Percentiles rank a stretch among this genome's conserved stretches.
Conservation (phyloP, 257 asterid species). For the Pogostemon cablin region DNA sequence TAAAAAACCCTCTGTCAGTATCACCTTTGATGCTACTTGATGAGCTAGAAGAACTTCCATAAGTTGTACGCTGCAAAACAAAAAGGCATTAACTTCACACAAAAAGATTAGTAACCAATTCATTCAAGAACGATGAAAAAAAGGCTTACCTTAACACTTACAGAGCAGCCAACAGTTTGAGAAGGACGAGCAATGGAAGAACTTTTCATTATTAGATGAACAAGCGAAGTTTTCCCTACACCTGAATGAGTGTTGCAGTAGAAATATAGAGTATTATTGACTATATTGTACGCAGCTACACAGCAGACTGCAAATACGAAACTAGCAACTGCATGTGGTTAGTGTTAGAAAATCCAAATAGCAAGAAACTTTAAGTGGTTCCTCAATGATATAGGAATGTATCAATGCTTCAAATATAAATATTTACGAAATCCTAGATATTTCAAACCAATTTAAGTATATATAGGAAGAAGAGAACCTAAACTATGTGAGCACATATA, state of each 20-base stretch:
- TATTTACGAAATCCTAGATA: not conserved
- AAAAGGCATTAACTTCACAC: constrained; percentile 13
- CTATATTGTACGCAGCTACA: not conserved
- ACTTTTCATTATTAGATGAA: constrained; percentile 86
- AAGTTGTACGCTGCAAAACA: constrained; percentile 72
- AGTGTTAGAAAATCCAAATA: not conserved
- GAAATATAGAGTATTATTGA: not conserved
- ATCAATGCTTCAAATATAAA: constrained; percentile 4
- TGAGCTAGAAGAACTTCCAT: constrained; percentile 74
- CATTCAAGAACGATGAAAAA: constrained; percentile 12
- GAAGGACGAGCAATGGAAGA: constrained; percentile 76
- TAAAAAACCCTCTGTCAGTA: constrained; percentile 74
- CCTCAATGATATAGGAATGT: not conserved
- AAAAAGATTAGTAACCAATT: constrained; percentile 23
- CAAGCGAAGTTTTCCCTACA: constrained; percentile 94
- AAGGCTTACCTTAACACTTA: constrained; percentile 71
- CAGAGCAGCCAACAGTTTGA: constrained; percentile 89
- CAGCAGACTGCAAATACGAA: not conserved
- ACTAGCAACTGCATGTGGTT: not conserved
- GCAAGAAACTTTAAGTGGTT: constrained; percentile 3
- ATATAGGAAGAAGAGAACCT: constrained; percentile 18
- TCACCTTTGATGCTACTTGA: constrained; percentile 70
- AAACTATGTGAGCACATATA: constrained; percentile 9
- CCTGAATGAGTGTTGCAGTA: constrained; percentile 48
- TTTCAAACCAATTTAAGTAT: not conserved